Evolutionary conservation across 2,329 filamentous ascomycete genomes (phyloP), one percentile per base, ranked within the genome.

Genomic region (Pseudopyrenochaeta lycopersici): DNA sequence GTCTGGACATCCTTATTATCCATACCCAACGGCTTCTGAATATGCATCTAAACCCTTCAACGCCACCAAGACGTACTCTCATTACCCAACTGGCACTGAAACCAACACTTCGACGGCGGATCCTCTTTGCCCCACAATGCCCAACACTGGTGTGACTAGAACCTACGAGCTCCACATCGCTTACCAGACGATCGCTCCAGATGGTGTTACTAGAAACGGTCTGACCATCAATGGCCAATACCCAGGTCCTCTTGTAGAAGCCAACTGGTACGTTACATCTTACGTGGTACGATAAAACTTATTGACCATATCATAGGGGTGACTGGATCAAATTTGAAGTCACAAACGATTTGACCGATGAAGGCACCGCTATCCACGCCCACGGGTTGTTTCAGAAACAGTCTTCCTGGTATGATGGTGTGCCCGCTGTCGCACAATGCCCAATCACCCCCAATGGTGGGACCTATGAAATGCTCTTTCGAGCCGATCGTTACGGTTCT

Each of bases 341-440:
- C 21, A 70, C 60, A 1, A 76, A 76, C 52, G 65, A 67, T 7
- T 49, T 72, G 14, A 66, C 66, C 2, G 59, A 69, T 31, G 72
- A 76, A 42, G 73, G 73, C 9, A 76, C 74, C 11, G 38, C 72
- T 1, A 46, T 76, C 15, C 74, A 76, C 46, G 71, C 70, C 36
- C 70, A 75, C 40, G 72, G 73, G 38, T 51, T 76, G 14, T 50
- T 72, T 21, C 73, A 76, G 32, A 61, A 57, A 14, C 58, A 62
- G n/a, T 73, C 70, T 18, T 63, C 68, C 7, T 75, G 69, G 68
- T 73, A 70, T 47, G 73, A 76, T 50, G 73, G 73, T 49, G 73
- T 76, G 2, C 71, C 73, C 3, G 67, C 68, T 10, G 64, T 74
- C 27, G 50, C 54, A 23, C 72, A 76, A 44, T 76, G 73, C 45